Percentiles rank a stretch among this genome's conserved stretches.
phyloP scores from a whole-genome alignment of 345 rosid genomes.

The Brassica juncea region DNA sequence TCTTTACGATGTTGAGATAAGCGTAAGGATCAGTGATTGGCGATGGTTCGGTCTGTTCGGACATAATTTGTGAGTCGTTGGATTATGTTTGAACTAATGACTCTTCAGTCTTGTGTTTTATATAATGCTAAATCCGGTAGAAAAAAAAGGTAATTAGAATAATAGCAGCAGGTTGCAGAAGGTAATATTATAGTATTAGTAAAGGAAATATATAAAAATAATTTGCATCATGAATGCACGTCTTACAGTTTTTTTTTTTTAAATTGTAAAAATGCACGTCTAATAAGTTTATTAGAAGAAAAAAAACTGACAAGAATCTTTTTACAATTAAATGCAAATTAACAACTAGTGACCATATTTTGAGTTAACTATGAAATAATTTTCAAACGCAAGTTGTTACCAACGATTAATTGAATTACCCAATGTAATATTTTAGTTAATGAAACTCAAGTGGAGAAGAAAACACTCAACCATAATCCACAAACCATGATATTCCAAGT shows the following conservation, averaged over 20 bases:
- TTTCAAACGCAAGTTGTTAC: neutral
- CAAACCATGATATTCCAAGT: neutral
- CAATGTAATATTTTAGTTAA: neutral
- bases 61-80: slow-evolving; percentile 1
- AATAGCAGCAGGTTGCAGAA: neutral
- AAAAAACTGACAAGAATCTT: neutral
- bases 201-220: neutral
- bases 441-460: neutral
- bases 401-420: neutral
- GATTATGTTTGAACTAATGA: neutral
- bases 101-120: no score
- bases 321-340: neutral
- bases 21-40: slow-evolving; percentile 43
- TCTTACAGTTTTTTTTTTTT: neutral
- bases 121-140: no score
- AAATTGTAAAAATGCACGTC: neutral
- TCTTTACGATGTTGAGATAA: slow-evolving; percentile 31
- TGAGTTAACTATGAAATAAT: neutral
- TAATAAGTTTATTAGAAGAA: neutral
- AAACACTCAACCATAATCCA: neutral
- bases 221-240: neutral
- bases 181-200: neutral
- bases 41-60: neutral
- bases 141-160: neutral
- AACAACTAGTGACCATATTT: neutral